Evolutionary conservation across 2,329 filamentous ascomycete genomes (phyloP).

Genomic region (Oidium heveae): DNA sequence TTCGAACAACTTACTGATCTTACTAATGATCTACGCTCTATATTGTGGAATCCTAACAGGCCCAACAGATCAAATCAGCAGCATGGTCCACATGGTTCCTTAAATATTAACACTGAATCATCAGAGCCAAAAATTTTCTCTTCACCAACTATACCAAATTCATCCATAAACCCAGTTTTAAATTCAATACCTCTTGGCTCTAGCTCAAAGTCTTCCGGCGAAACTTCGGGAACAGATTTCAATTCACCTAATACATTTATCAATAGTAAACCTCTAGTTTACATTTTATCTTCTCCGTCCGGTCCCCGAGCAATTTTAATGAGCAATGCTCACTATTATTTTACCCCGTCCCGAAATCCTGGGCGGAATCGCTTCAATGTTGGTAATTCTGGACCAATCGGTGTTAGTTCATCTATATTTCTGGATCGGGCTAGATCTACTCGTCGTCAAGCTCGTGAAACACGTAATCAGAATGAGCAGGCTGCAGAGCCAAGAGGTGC

Average conservation of each 20-base stretch:
- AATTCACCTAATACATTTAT: constrained; percentile 1
- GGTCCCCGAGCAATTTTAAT: constrained; percentile 33
- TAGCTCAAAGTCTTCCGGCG: neutral
- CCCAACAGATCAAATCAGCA: constrained; percentile 5
- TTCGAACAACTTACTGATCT: no score
- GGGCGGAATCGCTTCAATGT: constrained; percentile 4
- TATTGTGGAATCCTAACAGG: constrained; percentile 9
- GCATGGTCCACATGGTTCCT: constrained; percentile 2
- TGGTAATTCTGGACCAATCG: neutral
- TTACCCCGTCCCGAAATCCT: constrained; percentile 18
- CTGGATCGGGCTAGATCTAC: constrained; percentile 8
- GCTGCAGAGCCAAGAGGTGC: constrained; percentile 2
- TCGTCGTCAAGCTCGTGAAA: constrained; percentile 5
- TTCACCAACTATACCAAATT: neutral
- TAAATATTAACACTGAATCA: constrained; percentile 4
- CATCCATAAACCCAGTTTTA: neutral
- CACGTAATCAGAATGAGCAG: constrained; percentile 3
- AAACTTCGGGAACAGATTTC: constrained; percentile 1
- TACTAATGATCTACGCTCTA: constrained; percentile 7
- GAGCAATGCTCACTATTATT: constrained; percentile 26
- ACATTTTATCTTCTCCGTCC: constrained; percentile 32
- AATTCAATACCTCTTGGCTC: no score
- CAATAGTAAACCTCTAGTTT: constrained; percentile 23
- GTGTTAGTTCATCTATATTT: constrained; percentile 3
- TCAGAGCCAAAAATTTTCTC: constrained; percentile 2